Evolutionary conservation across 2,329 filamentous ascomycete species (phyloP), one percentile per base, ranked within the genome.

Genomic region (Hymenoscyphus albidus): DNA sequence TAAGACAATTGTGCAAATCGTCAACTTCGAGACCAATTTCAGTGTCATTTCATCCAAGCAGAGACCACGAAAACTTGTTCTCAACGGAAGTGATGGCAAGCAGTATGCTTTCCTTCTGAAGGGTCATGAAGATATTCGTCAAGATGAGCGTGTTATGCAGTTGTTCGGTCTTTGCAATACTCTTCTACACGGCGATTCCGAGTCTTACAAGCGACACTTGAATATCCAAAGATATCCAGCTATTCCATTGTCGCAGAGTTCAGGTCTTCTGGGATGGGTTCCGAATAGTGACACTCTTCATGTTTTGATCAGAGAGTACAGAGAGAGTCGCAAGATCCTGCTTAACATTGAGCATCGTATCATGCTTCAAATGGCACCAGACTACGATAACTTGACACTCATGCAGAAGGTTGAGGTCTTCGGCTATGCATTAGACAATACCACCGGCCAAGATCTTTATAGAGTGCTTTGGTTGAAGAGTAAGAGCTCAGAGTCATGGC

Each of bases 371-470:
- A 99, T 99, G 95, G 95, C 95, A 31, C 96, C 95, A 0, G 95
- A 99, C 76, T 99, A 98, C 74, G 95, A 99, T 75, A 97, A 97
- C 73, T 87, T 99, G 58, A 98, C 96, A 0, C 85, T 99, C 42
- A 98, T 99, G 95, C 96, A 99, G 76, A 99, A 99, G 80, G 96
- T 99, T 0, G 96, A 99, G 77, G 95, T 99, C 12, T 99, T 99
- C 75, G 94, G 95, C 39, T 99, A 99, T 76, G 96, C 95, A 4
- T 88, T 99, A 66, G 96, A 99, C 79, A 99, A 99, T 76, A 99
- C 95, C 0, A 99, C 95, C 0, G 96, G 95, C 1, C 96, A 99
- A 76, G 95, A 99, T 79, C 82, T 99, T 32, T 99, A 99, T 78
- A 91, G 95, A 44, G 94, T 99, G 1, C 81, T 99, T 42, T 99